Evolutionary conservation across 2,329 filamentous ascomycete genomes (phyloP).

Genomic region (Fusarium sp.): DNA sequence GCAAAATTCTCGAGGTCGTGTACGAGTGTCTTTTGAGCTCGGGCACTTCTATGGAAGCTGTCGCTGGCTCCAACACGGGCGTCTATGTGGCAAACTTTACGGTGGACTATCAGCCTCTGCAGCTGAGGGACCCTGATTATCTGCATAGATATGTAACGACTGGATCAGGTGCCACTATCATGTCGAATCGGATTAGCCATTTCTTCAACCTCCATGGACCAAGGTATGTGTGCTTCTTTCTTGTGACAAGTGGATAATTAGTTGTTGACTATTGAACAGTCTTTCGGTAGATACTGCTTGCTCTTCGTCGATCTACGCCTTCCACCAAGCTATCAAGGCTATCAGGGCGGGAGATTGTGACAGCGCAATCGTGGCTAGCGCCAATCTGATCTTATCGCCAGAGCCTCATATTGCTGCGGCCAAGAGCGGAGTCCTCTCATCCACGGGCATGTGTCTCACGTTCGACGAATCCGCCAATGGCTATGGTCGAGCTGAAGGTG

Average conservation of each 20-base stretch:
- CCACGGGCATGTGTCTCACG: not conserved
- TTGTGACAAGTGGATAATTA: too few species aligned
- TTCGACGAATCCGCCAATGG: not conserved
- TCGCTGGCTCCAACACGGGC: not conserved
- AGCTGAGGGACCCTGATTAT: not conserved
- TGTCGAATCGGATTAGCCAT: not conserved
- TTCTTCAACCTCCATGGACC: not conserved
- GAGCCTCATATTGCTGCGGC: not conserved
- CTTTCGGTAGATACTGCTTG: not conserved
- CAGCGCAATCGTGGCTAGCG: not conserved
- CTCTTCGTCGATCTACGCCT: not conserved
- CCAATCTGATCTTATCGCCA: not conserved
- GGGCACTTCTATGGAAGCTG: not conserved
- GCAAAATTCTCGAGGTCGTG: not conserved
- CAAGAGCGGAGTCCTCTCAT: not conserved
- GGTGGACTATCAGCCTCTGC: not conserved
- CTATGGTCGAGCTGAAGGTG: not conserved
- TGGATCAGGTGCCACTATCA: not conserved
- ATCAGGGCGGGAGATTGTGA: not conserved
- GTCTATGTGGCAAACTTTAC: not conserved
- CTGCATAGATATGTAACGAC: not conserved
- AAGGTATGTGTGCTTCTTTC: not conserved
- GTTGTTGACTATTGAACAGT: not conserved
- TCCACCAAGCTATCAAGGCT: not conserved
- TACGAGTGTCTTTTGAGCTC: not conserved